Conservation (phyloP, 192 early-diverging fungal species). For the Gryganskiella cystojenkinii region DNA sequence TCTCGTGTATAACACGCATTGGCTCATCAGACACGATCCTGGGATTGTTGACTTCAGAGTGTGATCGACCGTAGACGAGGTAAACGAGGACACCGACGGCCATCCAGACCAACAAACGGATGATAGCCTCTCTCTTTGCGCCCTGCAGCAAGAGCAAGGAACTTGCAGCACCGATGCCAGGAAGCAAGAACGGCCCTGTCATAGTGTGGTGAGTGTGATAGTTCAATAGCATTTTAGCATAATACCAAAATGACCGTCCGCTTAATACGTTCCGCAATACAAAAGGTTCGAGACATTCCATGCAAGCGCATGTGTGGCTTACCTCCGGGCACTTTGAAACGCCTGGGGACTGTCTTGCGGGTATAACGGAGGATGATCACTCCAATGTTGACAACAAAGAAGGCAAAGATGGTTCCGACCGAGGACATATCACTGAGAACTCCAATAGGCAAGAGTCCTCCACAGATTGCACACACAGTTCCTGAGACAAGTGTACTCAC, state of each 20-base stretch:
- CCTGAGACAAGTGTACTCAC: conserved; percentile 77
- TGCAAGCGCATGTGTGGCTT: background rate
- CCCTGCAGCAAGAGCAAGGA: conserved; percentile 74
- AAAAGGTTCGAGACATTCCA: too few species aligned
- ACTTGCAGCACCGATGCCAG: conserved; percentile 68
- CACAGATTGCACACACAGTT: conserved; percentile 69
- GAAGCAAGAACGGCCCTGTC: conserved; percentile 71
- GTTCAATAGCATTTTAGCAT: too few species aligned
- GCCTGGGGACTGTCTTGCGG: conserved; percentile 72
- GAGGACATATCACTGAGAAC: conserved; percentile 88
- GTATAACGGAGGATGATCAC: conserved; percentile 81
- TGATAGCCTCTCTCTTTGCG: conserved; percentile 71
- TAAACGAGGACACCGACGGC: conserved; percentile 85
- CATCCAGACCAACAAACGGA: conserved; percentile 84
- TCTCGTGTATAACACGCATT: conserved; percentile 36
- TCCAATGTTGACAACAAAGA: conserved; percentile 84
- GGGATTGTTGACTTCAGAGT: conserved; percentile 66
- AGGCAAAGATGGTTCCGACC: conserved; percentile 86
- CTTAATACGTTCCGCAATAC: too few species aligned
- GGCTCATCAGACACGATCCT: conserved; percentile 15
- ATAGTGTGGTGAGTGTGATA: too few species aligned
- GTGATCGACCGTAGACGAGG: conserved; percentile 68
- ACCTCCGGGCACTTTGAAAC: conserved; percentile 80
- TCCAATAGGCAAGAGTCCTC: conserved; percentile 83
- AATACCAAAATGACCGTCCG: too few species aligned